Evolutionary conservation across 306 rosid species (phyloP).

Genomic region (Herpetospermum pedunculosum): DNA sequence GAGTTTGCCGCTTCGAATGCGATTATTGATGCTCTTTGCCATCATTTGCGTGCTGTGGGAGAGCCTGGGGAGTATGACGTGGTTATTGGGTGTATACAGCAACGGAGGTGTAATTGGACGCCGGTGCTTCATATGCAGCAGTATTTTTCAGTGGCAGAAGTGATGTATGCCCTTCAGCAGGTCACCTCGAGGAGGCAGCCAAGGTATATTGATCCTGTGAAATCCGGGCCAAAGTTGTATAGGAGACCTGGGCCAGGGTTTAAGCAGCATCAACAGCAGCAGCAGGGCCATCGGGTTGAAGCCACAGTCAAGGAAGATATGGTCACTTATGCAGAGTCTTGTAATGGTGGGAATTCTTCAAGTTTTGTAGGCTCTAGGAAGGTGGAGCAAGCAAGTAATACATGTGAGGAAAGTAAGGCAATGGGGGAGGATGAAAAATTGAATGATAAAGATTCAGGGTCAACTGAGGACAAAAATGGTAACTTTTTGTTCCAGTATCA

Average conservation of each 20-base stretch:
- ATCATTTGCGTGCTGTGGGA: conserved; percentile 62
- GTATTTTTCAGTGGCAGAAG: conserved; percentile 77
- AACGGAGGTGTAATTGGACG: conserved; percentile 77
- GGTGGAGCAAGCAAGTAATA: conserved; percentile 28
- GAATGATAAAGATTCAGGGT: conserved; percentile 29
- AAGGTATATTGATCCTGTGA: conserved; percentile 45
- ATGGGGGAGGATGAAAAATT: conserved; percentile 31
- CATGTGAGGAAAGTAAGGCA: conserved; percentile 32
- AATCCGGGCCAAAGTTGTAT: conserved; percentile 41
- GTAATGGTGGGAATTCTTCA: conserved; percentile 26
- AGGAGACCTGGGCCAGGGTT: conserved; percentile 50
- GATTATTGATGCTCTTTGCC: conserved; percentile 74
- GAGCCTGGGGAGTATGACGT: conserved; percentile 74
- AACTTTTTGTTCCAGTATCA: conserved; percentile 1
- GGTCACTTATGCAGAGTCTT: conserved; percentile 39
- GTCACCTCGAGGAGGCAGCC: conserved; percentile 76
- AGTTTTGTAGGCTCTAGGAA: conserved; percentile 30
- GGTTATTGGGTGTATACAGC: conserved; percentile 57
- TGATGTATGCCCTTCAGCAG: conserved; percentile 56
- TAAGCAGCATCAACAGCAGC: conserved; percentile 23
- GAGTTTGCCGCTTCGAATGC: conserved; percentile 98
- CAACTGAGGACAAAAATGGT: conserved; percentile 53
- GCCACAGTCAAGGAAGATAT: conserved; percentile 31
- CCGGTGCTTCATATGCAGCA: conserved; percentile 97
- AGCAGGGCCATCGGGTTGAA: conserved; percentile 41